Evolutionary conservation across 805 yeast species (phyloP).

Genomic region (Ogataea allantospora): DNA sequence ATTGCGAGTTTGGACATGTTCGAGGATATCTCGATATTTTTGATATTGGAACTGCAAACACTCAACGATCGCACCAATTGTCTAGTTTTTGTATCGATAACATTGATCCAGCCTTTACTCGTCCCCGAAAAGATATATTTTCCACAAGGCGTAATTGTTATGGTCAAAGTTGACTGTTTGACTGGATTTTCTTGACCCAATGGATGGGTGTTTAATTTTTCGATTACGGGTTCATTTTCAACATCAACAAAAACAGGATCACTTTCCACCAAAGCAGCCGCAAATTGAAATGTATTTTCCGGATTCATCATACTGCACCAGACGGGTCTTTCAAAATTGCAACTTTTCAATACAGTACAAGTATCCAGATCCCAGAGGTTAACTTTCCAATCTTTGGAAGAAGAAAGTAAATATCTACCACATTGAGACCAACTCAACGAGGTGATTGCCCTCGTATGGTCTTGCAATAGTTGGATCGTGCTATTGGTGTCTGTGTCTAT

Average conservation of each 20-base stretch:
- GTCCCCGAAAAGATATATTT: constrained; percentile 69
- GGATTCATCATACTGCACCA: constrained; percentile 70
- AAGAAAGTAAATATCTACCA: constrained; percentile 65
- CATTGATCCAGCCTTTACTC: constrained; percentile 71
- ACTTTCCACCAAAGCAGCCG: constrained; percentile 67
- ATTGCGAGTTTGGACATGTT: constrained; percentile 63
- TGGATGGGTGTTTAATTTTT: constrained; percentile 21
- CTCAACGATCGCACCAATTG: constrained; percentile 43
- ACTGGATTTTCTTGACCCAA: constrained; percentile 23
- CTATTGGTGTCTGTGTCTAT: constrained; percentile 71
- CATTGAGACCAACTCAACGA: constrained; percentile 72
- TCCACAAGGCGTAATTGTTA: constrained; percentile 53
- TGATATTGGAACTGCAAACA: constrained; percentile 68
- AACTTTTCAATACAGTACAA: constrained; percentile 39
- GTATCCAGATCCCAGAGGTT: constrained; percentile 73
- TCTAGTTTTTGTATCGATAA: constrained; percentile 35
- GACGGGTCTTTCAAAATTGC: constrained; percentile 64
- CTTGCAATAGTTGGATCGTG: constrained; percentile 53
- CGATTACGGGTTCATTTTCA: constrained; percentile 15
- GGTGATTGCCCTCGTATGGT: constrained; percentile 73
- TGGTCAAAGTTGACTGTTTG: constrained; percentile 48
- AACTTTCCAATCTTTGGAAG: constrained; percentile 81
- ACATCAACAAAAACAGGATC: constrained; percentile 52
- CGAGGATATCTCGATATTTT: constrained; percentile 58
- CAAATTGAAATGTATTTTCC: constrained; percentile 41